Base-by-base conservation (phyloP, 805 yeast species). In the Debaryomyces maramus region DNA sequence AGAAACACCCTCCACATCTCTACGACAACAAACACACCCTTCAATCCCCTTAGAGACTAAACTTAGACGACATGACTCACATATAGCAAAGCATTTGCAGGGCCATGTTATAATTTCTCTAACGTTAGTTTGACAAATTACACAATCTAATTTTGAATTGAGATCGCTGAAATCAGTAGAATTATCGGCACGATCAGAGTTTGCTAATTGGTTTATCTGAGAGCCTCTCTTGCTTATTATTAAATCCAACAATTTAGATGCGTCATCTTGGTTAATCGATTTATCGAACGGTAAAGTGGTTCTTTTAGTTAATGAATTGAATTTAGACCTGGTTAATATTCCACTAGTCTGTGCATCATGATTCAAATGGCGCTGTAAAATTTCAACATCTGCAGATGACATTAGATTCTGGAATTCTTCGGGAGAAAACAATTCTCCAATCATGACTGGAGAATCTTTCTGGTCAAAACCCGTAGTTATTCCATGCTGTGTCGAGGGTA, bases 51-150 rank as follows among this genome's bases (percentile, higher is more conserved):
- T 75, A 23, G 82, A 65, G 6, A 87, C 88, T 38, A 90, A 69
- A 13, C 85, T 77, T 8, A 81, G 67, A 13, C 97, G 73, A 55
- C 97, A 90, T 18, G 77, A 74, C 47, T 89, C 96, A 60, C 97
- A 90, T 4, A 90, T 70, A 0, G 96, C 89, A 40, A 90, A 78
- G 60, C 97, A 90, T 51, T 80, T 78, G 57, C 97, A 90, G 0
- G 97, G 97, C 97, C 97, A 90, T 3, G 91, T 67, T 6, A 90
- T 81, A 30, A 90, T 77, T 41, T 83, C 85, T 48, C 97, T 72
- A 4, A 80, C 76, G 42, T 83, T 79, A 4, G 74, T 71, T 50
- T 85, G 91, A 58, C 97, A 90, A 2, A 90, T 83, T 5, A 87
- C 95, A 62, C 97, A 89, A 5, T 69, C 67, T 5, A 78, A 48